Evolutionary conservation across 2,329 filamentous ascomycete species (phyloP), one percentile per base, ranked within the genome.

Genomic region (Botryotinia convoluta): DNA sequence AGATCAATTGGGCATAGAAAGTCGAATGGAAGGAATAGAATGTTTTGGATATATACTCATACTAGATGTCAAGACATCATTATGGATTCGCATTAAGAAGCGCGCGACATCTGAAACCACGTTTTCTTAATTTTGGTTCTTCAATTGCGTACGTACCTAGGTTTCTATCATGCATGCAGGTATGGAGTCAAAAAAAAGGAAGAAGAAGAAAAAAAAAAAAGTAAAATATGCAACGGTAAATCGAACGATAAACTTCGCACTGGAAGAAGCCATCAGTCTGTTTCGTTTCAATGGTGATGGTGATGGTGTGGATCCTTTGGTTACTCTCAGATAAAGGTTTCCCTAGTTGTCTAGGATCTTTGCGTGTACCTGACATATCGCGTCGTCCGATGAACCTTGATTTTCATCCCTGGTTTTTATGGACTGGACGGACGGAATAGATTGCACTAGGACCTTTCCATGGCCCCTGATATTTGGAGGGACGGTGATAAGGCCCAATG

Each of bases 101-200:
- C 69, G 60, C 69, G 69, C 69, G 69, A 71, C 60, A 71, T 71
- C 69, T 71, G 69, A 71, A 71, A 71, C 69, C 45, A 42, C 37
- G 37, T n/a, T 29, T 57, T 29, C n/a, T 57, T 57, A n/a, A 54
- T 54, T n/a, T 54, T 54, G 12, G 48, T 7, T 54, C 48, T n/a
- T 4, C 48, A 14, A 54, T 54, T 54, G 12, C 48, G 48, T 54
- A 54, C 12, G 0, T 3, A 2, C 48, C 12, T 16, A 54, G 48
- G 48, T 54, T 54, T 54, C 48, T 0, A 54, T n/a, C 48, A 54
- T 54, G 48, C 48, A n/a, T n/a, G 48, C 26, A n/a, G 26, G 12
- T 14, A 51, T 54, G 26, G 26, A 54, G 48, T n/a, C 48, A n/a
- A n/a, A 54, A 0, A 5, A 26, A 26, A 12, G 4, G 20, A 12